Evolutionary conservation across 2,329 filamentous ascomycete species (phyloP).

Genomic region (Aspergillus sp.): DNA sequence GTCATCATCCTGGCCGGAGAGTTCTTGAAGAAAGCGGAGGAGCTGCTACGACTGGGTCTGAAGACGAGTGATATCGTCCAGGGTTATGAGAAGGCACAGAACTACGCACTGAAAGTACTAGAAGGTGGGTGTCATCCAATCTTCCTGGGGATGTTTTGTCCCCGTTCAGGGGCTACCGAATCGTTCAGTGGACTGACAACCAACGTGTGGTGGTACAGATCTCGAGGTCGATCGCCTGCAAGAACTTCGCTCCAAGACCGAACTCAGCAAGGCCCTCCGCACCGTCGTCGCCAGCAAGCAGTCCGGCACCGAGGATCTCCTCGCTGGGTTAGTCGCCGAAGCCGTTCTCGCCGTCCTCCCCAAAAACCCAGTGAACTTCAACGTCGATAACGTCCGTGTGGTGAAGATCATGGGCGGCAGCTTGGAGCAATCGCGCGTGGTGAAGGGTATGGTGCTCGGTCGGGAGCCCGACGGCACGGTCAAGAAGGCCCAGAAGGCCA

Average conservation of each 20-base stretch:
- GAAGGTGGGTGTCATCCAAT: slow-evolving; percentile 56
- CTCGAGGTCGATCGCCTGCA: slow-evolving; percentile 87
- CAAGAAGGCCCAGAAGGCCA: slow-evolving; percentile 89
- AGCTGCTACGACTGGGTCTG: slow-evolving; percentile 91
- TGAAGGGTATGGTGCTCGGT: slow-evolving; percentile 98
- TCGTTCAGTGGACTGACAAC: neutral
- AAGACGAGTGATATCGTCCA: slow-evolving; percentile 98
- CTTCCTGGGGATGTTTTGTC: neutral
- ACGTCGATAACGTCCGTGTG: slow-evolving; percentile 97
- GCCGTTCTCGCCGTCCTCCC: slow-evolving; percentile 82
- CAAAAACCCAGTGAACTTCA: slow-evolving; percentile 95
- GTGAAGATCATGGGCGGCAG: slow-evolving; percentile 99
- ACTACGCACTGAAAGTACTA: slow-evolving; percentile 78
- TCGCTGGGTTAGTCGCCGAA: slow-evolving; percentile 84
- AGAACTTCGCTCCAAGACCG: slow-evolving; percentile 74
- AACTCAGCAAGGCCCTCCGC: slow-evolving; percentile 91
- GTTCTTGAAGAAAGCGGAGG: slow-evolving; percentile 94
- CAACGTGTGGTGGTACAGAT: slow-evolving; percentile 47
- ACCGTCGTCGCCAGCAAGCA: slow-evolving; percentile 98
- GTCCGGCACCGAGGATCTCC: slow-evolving; percentile 84
- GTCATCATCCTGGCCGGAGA: slow-evolving; percentile 96
- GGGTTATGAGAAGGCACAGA: slow-evolving; percentile 93
- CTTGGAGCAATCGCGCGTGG: slow-evolving; percentile 87
- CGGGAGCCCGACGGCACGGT: slow-evolving; percentile 88
- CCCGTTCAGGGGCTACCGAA: slow-evolving; percentile 7